These are phyloP conservation scores for Stramenopiles sp. DNA, from an alignment of 352 stramenopile genomes.

Conservation along the genomic window DNA sequence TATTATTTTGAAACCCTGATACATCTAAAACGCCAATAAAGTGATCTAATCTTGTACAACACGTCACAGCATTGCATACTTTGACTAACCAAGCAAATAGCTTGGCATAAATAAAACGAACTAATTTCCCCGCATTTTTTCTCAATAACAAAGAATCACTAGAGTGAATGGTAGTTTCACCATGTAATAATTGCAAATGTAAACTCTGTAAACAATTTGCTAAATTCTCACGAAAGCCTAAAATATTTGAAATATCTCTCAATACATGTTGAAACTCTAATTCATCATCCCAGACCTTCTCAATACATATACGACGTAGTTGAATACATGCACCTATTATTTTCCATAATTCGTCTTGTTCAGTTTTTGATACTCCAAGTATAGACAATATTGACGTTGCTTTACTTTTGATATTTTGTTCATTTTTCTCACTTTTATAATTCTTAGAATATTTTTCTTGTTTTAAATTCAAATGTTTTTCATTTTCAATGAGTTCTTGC, in stretches of 20 bases:
- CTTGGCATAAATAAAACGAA: slow-evolving; percentile 36
- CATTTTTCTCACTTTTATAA: slow-evolving; percentile 48
- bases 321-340: no score
- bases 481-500: slow-evolving; percentile 23
- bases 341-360: slow-evolving; percentile 54
- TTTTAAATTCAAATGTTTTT: not conserved
- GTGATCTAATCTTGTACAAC: no score
- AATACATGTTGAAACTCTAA: no score
- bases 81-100: slow-evolving; percentile 77
- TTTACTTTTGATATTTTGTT: no score
- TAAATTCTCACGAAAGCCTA: not conserved
- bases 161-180: not conserved
- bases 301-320: no score
- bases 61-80: no score
- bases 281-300: no score
- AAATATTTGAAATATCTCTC: slow-evolving; percentile 1
- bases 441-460: slow-evolving; percentile 15
- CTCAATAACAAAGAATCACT: not conserved
- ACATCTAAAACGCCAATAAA: no score
- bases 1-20: no score
- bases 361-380: slow-evolving; percentile 41
- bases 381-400: slow-evolving; percentile 23
- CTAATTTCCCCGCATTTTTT: slow-evolving; percentile 8
- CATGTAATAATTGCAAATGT: not conserved
- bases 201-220: not conserved